Evolutionary conservation across 1,284 basidiomycete species (phyloP).

Genomic region (Puccinia triticina): DNA sequence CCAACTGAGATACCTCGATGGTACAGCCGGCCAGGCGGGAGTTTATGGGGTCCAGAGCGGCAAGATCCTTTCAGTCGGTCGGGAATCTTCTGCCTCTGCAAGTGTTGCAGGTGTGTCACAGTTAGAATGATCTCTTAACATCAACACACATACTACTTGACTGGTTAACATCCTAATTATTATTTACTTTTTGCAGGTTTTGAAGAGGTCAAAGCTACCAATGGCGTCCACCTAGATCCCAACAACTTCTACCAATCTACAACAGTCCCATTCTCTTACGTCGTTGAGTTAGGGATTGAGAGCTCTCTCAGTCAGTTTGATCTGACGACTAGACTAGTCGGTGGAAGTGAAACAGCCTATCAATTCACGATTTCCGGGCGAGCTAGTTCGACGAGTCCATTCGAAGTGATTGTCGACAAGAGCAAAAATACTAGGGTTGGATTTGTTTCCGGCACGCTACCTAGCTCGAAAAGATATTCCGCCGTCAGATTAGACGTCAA

Average conservation of each 20-base stretch:
- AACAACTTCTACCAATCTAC: slow-evolving; percentile 9
- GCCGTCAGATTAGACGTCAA: slow-evolving; percentile 15
- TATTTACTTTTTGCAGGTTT: neutral
- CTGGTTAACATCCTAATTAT: neutral
- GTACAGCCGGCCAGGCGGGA: neutral
- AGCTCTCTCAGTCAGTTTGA: slow-evolving; percentile 5
- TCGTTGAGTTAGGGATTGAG: neutral
- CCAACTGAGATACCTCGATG: slow-evolving; percentile 11
- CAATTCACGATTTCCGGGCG: slow-evolving; percentile 30
- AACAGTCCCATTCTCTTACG: slow-evolving; percentile 1
- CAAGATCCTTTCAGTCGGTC: slow-evolving; percentile 24
- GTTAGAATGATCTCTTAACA: neutral
- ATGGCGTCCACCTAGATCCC: slow-evolving; percentile 13
- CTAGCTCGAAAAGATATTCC: neutral
- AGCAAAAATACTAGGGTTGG: slow-evolving; percentile 14
- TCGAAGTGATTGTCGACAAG: slow-evolving; percentile 18
- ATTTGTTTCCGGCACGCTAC: slow-evolving; percentile 21
- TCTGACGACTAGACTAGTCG: slow-evolving; percentile 26
- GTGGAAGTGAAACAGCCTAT: slow-evolving; percentile 35
- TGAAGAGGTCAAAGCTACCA: neutral
- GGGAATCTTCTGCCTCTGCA: neutral
- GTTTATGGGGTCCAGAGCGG: slow-evolving; percentile 37
- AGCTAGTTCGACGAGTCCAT: neutral
- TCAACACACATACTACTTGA: neutral
- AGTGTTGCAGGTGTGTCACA: slow-evolving; percentile 15